Evolutionary conservation across 2,329 filamentous ascomycete species (phyloP), one percentile per base, ranked within the genome.

Genomic region (Claviceps sp.): DNA sequence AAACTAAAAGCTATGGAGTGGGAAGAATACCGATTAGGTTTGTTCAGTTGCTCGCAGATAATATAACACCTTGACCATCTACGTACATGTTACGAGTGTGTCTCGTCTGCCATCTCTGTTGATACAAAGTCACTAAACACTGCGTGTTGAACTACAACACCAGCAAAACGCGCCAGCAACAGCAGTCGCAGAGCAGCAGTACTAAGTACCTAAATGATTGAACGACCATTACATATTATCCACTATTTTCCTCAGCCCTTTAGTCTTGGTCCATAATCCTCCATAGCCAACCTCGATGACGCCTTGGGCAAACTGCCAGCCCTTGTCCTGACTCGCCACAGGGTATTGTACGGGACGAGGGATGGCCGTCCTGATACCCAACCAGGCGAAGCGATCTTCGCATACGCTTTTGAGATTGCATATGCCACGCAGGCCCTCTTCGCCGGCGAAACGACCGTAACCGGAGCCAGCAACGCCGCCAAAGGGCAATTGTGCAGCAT

Each of bases 401-500:
- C 89, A 95, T 36, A 98, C 73, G 52, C 85, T 82, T 73, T 98
- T 98, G 57, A 82, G 67, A 67, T 97, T 96, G 67, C 88, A 95
- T 51, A 98, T 64, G 3, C 83, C 83, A 38, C 88, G 76, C 22
- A 98, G 69, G 0, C 93, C 93, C 65, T 98, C 93, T 57, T 86
- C 83, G 23, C 89, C 93, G 0, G 88, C 91, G 68, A 98, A 98
- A 2, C 91, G 78, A 1, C 93, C 93, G 65, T 97, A 97, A 0
- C 87, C 93, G 23, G 86, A 94, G 1, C 89, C 91, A 53, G 80
- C 82, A n/a, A 87, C 82, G 50, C 90, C 93, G 39, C 93, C 93
- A 67, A 98, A 98, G 0, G 93, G 93, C 40, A 98, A 71, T 68
- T 95, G 89, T 7, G 95, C 90, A 50, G 91, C 88, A 64, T 98